phyloP scores from a whole-genome alignment of 106 monocot species.

The Acorus calamus region DNA sequence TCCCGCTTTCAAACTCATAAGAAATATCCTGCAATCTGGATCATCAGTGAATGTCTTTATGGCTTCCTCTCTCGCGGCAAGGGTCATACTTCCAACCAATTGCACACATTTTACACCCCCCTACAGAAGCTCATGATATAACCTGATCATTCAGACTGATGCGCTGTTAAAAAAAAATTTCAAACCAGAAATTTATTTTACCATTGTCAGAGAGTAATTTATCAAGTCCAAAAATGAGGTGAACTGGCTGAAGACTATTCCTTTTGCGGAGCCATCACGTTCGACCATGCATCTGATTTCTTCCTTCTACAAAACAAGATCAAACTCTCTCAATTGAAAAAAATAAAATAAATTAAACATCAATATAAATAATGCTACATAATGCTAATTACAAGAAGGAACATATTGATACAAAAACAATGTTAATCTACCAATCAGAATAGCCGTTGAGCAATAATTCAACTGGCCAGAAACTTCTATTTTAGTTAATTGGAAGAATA shows the following conservation, averaged over 20 bases:
- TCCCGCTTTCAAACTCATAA: slow-evolving; percentile 95
- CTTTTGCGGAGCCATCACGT: slow-evolving; percentile 81
- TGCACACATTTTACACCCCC: slow-evolving; percentile 72
- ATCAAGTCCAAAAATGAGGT: slow-evolving; percentile 90
- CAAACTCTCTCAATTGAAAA: no score
- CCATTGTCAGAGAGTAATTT: slow-evolving; percentile 53
- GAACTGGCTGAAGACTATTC: slow-evolving; percentile 89
- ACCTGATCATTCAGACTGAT: slow-evolving; percentile 2
- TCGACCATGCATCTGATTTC: slow-evolving; percentile 88
- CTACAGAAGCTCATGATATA: slow-evolving; percentile 32
- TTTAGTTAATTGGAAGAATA: no score
- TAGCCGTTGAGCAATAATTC: no score
- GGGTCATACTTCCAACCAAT: slow-evolving; percentile 73
- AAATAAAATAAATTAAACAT: no score
- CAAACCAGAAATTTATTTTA: slow-evolving; percentile 9
- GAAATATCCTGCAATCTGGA: slow-evolving; percentile 57
- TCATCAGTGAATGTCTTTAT: slow-evolving; percentile 66
- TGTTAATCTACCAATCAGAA: no score
- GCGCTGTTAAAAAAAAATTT: not conserved
- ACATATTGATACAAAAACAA: no score
- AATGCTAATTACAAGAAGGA: no score
- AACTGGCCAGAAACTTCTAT: no score
- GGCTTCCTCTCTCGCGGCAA: slow-evolving; percentile 68
- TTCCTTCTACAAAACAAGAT: slow-evolving; percentile 38
- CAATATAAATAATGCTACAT: no score